A percentile compares a stretch with the other conserved stretches of the same genome.
phyloP scores from a whole-genome alignment of 1,284 basidiomycete genomes.

The Exobasidium rhododendri region DNA sequence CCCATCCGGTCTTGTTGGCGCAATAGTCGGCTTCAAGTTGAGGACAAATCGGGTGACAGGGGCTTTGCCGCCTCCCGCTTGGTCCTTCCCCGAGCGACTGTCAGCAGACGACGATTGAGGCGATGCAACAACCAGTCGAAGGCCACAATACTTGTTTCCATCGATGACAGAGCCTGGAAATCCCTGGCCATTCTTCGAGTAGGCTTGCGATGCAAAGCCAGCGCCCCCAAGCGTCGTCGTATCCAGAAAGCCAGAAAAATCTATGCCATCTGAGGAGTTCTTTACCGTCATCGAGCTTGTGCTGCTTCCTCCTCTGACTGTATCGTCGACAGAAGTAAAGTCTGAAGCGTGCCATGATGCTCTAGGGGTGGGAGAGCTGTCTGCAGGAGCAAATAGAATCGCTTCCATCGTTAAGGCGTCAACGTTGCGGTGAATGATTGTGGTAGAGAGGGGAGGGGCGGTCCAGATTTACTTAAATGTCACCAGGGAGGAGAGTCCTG shows the following conservation, averaged over 20 bases:
- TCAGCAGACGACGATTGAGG: conserved; percentile 13
- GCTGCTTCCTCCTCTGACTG: conserved; percentile 58
- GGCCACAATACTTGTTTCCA: conserved; percentile 22
- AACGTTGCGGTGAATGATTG: too few species aligned
- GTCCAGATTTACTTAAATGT: too few species aligned
- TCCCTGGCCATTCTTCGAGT: conserved; percentile 33
- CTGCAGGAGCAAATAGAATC: neutral
- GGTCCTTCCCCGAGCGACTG: neutral
- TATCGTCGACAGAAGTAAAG: conserved; percentile 58
- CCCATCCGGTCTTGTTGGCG: conserved; percentile 52
- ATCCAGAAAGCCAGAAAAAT: conserved; percentile 49
- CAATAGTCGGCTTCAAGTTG: conserved; percentile 56
- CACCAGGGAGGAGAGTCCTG: too few species aligned
- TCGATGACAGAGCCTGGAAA: conserved; percentile 23
- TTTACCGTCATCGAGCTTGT: conserved; percentile 51
- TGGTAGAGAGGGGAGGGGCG: too few species aligned
- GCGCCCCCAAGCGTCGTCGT: conserved; percentile 59
- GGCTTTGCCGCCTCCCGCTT: conserved; percentile 25
- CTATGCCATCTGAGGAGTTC: conserved; percentile 21
- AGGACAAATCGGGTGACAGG: conserved; percentile 54
- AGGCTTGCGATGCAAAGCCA: conserved; percentile 59
- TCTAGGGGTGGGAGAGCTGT: neutral
- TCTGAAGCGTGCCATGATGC: conserved; percentile 28
- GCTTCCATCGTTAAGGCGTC: neutral
- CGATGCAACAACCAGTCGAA: conserved; percentile 23